Conservation (phyloP, 2,329 filamentous ascomycete genomes). For the Apiospora phragmitis region DNA sequence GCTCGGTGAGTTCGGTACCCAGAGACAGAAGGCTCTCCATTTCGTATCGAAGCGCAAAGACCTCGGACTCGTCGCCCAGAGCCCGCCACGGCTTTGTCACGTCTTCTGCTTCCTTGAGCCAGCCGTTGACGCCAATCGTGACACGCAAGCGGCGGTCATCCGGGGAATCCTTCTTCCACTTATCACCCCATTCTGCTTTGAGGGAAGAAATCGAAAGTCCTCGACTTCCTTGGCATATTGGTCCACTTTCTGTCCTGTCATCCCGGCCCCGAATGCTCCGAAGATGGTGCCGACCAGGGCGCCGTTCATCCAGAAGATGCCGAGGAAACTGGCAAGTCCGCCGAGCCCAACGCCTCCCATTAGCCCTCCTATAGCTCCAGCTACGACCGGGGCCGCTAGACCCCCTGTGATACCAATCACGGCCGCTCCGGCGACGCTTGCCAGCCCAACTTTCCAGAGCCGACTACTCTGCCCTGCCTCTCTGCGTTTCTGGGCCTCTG, state of each 20-base stretch:
- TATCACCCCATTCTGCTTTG: constrained; percentile 43
- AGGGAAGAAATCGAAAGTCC: constrained; percentile 81
- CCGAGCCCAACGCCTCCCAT: constrained; percentile 85
- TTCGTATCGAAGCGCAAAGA: constrained; percentile 84
- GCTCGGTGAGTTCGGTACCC: constrained; percentile 68
- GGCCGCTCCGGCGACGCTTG: constrained; percentile 83
- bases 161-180: constrained; percentile 27
- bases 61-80: constrained; percentile 70
- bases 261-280: constrained; percentile 82
- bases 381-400: constrained; percentile 84
- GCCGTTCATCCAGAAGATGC: constrained; percentile 81
- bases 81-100: constrained; percentile 79
- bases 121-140: constrained; percentile 84
- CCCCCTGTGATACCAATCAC: constrained; percentile 91
- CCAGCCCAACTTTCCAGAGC: constrained; percentile 89
- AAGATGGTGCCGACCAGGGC: constrained; percentile 86
- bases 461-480: constrained; percentile 70
- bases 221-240: constrained; percentile 84
- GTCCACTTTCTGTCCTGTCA: constrained; percentile 82
- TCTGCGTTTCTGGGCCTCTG: constrained; percentile 71
- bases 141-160: constrained; percentile 64
- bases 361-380: constrained; percentile 79
- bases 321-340: constrained; percentile 82
- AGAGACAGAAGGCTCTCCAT: constrained; percentile 74
- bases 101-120: constrained; percentile 75